Evolutionary conservation across 305 asterid genomes (phyloP), one percentile per base, ranked within the genome.

Genomic region (Salvia sclarea): DNA sequence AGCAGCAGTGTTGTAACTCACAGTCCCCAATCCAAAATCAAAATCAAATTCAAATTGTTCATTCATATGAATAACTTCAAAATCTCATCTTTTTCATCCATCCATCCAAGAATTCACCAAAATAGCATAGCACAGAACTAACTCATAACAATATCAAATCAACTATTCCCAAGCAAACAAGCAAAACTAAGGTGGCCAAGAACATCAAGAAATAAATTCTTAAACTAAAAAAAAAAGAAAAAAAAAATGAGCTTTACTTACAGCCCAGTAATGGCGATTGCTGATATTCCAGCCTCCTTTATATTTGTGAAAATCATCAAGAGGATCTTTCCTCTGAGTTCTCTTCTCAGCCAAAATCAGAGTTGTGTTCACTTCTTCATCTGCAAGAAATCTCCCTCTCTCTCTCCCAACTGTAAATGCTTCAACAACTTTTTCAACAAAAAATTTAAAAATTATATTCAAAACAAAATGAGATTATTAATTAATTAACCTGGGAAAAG

Each of bases 231-330:
- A 1, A 22, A 7, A 66, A 63, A 40, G 6, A 5, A 8, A n/a
- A 8, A 16, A 56, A 38, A 16, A 31, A 77, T 38, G 54, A 74
- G 25, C 94, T n/a, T n/a, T n/a, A n/a, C n/a, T 78, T 80, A 91
- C 97, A 75, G 92, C 95, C 97, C 97, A 91, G 84, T 92, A 92
- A 85, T 89, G 96, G 38, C 71, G 62, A 58, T 89, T 83, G 25
- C 90, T 89, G 68, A 92, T 89, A 66, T 92, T 92, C 98, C 96
- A 92, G 0, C 98, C 98, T 20, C 96, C 98, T 4, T 69, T 75
- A 60, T 92, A 92, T 61, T 54, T 83, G 21, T 78, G 60, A 52
- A 89, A 92, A 64, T 72, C 61, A 82, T 89, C 47, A 8, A 92
- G 74, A 63, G 98, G 98, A 60, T 92, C 98, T 79, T 80, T 82